A percentile compares a stretch with the other conserved stretches of the same genome.
phyloP scores from a whole-genome alignment of 257 asterid genomes.

The Plantago major region DNA sequence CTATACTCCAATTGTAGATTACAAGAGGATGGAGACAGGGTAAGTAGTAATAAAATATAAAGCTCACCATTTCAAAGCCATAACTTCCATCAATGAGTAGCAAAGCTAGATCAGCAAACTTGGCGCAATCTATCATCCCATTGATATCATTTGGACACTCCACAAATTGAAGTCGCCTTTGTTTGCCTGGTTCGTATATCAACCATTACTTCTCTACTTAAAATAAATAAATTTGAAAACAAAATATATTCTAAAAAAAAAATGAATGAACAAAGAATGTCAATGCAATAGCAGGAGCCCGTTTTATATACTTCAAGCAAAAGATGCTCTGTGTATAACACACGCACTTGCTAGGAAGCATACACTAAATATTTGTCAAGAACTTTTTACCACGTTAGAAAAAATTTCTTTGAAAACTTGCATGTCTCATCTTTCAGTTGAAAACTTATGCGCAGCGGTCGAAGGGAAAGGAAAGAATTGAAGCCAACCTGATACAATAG shows the following conservation, averaged over 20 bases:
- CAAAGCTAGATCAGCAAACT: slow-evolving; percentile 87
- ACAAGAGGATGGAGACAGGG: background rate
- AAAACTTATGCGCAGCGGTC: no score
- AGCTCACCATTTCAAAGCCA: slow-evolving; percentile 96
- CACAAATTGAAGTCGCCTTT: slow-evolving; percentile 87
- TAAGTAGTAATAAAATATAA: background rate
- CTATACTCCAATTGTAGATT: no score
- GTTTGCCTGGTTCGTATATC: slow-evolving; percentile 56
- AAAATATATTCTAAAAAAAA: no score
- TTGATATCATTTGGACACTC: slow-evolving; percentile 98
- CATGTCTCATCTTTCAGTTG: no score
- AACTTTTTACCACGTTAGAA: no score
- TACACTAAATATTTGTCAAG: no score
- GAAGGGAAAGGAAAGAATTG: slow-evolving; percentile 5
- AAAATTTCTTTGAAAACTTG: no score
- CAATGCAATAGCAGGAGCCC: no score
- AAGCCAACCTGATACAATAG: slow-evolving; percentile 83
- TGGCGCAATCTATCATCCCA: slow-evolving; percentile 99
- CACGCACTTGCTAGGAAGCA: no score
- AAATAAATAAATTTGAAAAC: background rate
- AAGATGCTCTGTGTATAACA: no score
- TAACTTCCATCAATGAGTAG: slow-evolving; percentile 96
- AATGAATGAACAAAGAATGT: no score
- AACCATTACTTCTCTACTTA: background rate
- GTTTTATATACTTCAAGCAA: no score